A percentile compares a stretch with the other conserved stretches of the same genome.
These are phyloP conservation scores for Neopestalotiopsis clavispora DNA, from an alignment of 2,329 filamentous ascomycete species.

Conservation along the genomic window DNA sequence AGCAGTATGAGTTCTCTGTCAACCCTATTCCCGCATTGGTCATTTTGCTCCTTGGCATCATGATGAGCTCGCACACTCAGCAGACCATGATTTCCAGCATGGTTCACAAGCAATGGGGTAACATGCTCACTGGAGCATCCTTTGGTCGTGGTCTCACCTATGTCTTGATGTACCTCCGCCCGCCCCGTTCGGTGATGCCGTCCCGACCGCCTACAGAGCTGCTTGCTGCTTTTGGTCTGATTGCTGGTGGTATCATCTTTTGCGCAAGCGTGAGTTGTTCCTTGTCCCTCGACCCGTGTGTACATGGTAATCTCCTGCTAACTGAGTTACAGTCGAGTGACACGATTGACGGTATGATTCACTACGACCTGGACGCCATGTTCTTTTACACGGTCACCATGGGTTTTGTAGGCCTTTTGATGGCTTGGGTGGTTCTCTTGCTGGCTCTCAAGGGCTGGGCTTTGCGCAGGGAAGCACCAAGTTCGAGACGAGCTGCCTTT, in stretches of 20 bases:
- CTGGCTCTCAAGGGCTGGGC: conserved; percentile 92
- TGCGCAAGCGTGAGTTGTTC: conserved; percentile 77
- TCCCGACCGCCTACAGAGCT: conserved; percentile 89
- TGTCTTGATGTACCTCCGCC: conserved; percentile 76
- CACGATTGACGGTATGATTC: conserved; percentile 76
- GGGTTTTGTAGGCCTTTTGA: conserved; percentile 80
- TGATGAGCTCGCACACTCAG: conserved; percentile 96
- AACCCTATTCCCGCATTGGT: conserved; percentile 89
- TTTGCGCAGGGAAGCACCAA: conserved; percentile 48
- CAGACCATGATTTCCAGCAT: conserved; percentile 82
- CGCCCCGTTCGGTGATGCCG: conserved; percentile 79
- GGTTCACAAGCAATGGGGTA: conserved; percentile 94
- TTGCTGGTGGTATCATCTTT: conserved; percentile 87
- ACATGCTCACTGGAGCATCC: conserved; percentile 79
- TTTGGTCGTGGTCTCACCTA: conserved; percentile 82
- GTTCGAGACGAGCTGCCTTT: conserved; percentile 23
- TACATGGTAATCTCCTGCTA: not conserved
- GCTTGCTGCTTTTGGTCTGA: conserved; percentile 84
- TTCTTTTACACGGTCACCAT: conserved; percentile 89
- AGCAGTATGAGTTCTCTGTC: conserved; percentile 74
- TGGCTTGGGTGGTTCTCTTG: conserved; percentile 81
- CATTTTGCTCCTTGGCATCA: conserved; percentile 84
- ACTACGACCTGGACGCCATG: conserved; percentile 83
- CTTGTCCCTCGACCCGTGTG: not conserved
- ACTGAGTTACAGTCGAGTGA: conserved; percentile 67